Conservation (phyloP, 2,329 filamentous ascomycete species). For the Rhynchosporium graminicola region DNA sequence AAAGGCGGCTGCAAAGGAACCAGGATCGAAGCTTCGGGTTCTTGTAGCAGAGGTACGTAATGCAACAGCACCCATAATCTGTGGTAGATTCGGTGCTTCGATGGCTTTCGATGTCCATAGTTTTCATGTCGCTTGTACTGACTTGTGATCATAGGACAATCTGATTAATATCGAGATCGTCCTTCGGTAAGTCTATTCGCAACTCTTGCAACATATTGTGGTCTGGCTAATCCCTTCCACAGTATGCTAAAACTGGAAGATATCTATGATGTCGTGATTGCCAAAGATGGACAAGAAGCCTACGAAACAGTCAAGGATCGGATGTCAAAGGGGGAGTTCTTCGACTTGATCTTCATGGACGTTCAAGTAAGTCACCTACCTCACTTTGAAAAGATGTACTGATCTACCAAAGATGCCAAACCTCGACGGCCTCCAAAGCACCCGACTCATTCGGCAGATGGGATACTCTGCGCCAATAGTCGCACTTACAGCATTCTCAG, state of each 20-base stretch:
- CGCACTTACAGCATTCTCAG: slow-evolving; percentile 84
- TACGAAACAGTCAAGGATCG: slow-evolving; percentile 81
- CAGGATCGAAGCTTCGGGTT: slow-evolving; percentile 68
- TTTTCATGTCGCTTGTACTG: neutral
- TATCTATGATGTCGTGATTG: slow-evolving; percentile 85
- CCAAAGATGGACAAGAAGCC: slow-evolving; percentile 83
- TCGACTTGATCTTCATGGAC: slow-evolving; percentile 95
- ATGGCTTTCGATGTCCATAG: neutral
- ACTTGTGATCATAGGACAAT: slow-evolving; percentile 51
- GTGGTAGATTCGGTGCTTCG: neutral
- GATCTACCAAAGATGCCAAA: slow-evolving; percentile 73
- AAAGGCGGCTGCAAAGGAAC: slow-evolving; percentile 61
- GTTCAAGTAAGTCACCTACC: slow-evolving; percentile 53
- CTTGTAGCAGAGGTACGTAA: slow-evolving; percentile 69
- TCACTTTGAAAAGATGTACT: slow-evolving; percentile 1
- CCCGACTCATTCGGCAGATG: slow-evolving; percentile 79
- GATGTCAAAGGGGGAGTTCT: slow-evolving; percentile 71
- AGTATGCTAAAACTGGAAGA: slow-evolving; percentile 73
- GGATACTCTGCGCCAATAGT: slow-evolving; percentile 89
- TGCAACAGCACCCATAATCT: neutral
- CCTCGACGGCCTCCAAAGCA: slow-evolving; percentile 84
- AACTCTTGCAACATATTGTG: slow-evolving; percentile 38
- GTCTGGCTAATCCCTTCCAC: slow-evolving; percentile 58
- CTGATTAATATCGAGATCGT: slow-evolving; percentile 64
- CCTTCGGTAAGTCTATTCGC: slow-evolving; percentile 45